Percentiles rank a stretch among this genome's conserved stretches.
These are phyloP conservation scores for Termitomyces sp. DNA, from an alignment of 1,284 basidiomycete genomes.

Conservation along the genomic window DNA sequence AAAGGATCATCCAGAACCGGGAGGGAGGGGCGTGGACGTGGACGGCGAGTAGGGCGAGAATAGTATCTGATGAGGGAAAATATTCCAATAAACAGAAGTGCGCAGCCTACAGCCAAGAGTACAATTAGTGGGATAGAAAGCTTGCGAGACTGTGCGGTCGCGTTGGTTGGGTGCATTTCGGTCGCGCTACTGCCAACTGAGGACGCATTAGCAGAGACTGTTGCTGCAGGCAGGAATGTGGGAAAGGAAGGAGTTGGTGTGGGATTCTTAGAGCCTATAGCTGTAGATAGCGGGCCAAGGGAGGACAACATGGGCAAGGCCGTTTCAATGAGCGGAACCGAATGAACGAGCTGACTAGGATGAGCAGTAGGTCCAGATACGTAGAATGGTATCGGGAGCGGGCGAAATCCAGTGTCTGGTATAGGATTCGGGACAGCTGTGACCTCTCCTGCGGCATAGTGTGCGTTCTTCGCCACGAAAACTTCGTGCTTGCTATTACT, in stretches of 20 bases:
- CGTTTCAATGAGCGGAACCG: constrained; percentile 15
- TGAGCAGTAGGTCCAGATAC: constrained; percentile 1
- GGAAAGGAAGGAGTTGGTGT: constrained; percentile 15
- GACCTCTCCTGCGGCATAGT: constrained; percentile 22
- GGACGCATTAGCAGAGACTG: constrained; percentile 9
- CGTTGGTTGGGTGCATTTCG: constrained; percentile 5
- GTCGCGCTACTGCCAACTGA: constrained; percentile 13
- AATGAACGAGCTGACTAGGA: constrained; percentile 10
- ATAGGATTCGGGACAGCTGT: constrained; percentile 51
- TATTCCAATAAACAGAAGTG: constrained; percentile 51
- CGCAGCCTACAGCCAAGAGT: constrained; percentile 53
- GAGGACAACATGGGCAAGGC: constrained; percentile 16
- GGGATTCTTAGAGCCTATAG: constrained; percentile 8
- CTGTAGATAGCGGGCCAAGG: constrained; percentile 10
- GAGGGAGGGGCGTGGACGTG: constrained; percentile 60
- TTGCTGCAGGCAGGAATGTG: constrained; percentile 14
- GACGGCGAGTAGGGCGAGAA: constrained; percentile 43
- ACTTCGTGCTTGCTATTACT: constrained; percentile 7
- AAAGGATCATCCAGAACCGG: constrained; percentile 58
- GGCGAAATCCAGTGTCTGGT: constrained; percentile 41
- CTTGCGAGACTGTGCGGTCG: constrained; percentile 21
- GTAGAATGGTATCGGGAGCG: constrained; percentile 12
- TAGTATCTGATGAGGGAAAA: constrained; percentile 46
- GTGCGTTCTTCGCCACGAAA: constrained; percentile 24
- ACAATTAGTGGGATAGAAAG: constrained; percentile 44